These are phyloP conservation scores for Desmodesmus armatus DNA, from an alignment of 139 green algal species.

Conservation along the genomic window DNA sequence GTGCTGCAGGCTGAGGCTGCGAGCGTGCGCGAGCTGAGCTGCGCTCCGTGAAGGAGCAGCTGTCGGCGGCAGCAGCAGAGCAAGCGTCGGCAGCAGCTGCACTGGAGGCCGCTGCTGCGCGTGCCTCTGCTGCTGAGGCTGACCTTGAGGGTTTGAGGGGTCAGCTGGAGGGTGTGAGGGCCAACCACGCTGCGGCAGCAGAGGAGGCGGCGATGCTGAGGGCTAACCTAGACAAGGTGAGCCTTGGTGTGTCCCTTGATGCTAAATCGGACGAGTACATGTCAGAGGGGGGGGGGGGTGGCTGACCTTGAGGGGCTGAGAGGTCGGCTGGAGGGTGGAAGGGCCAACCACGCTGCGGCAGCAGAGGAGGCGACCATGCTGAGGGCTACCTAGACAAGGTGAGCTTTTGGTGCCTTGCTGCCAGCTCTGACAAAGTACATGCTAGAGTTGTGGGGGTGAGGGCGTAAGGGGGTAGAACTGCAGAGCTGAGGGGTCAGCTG, in stretches of 20 bases:
- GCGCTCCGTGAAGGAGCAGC: conserved; percentile 1
- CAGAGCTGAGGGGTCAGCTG: neutral
- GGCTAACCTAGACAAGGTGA: conserved; percentile 25
- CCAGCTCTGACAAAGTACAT: too few relatives aligned
- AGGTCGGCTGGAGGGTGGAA: neutral
- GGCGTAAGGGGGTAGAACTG: neutral
- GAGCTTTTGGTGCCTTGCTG: too few relatives aligned
- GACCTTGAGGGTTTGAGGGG: neutral
- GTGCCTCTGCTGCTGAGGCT: neutral
- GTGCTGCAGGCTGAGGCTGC: conserved; percentile 36
- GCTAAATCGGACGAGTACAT: too few relatives aligned
- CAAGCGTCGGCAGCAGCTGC: neutral
- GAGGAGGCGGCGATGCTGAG: conserved; percentile 46
- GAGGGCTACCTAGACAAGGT: conserved; percentile 30
- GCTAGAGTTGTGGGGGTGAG: too few relatives aligned
- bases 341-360: conserved; percentile 6
- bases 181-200: conserved; percentile 12
- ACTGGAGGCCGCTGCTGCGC: neutral
- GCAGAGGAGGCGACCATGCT: conserved; percentile 46
- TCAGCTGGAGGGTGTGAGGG: conserved; percentile 5
- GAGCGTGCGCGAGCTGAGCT: conserved; percentile 35
- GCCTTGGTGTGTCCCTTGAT: too few relatives aligned
- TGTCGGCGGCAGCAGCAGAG: conserved; percentile 2
- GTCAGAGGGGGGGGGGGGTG: too few relatives aligned
- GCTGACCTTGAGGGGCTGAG: neutral